Evolutionary conservation across 2,329 filamentous ascomycete species (phyloP).

Genomic region (Thielaviopsis populi): DNA sequence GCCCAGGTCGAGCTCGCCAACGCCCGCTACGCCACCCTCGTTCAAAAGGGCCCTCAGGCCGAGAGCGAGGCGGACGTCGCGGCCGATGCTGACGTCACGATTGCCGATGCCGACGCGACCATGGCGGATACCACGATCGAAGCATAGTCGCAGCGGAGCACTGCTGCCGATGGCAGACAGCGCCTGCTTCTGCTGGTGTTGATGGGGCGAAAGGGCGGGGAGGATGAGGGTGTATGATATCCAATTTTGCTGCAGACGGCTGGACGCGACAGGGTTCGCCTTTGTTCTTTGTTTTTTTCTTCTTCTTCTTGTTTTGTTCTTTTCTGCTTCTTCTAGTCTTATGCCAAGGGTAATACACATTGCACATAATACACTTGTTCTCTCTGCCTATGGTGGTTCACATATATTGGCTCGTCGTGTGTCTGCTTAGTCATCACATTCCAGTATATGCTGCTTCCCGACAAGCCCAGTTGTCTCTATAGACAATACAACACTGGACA

Average conservation of each 20-base stretch:
- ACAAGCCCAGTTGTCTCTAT: too few relatives aligned
- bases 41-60: slow-evolving; percentile 29
- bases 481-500: too few relatives aligned
- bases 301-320: slow-evolving; percentile 6
- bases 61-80: not conserved
- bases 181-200: not conserved
- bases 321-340: not conserved
- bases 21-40: slow-evolving; percentile 43
- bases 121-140: slow-evolving; percentile 18
- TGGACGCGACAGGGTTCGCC: not conserved
- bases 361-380: not conserved
- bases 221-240: slow-evolving; percentile 13
- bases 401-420: too few relatives aligned
- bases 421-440: too few relatives aligned
- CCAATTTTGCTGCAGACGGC: slow-evolving; percentile 3
- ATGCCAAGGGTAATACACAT: not conserved
- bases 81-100: slow-evolving; percentile 23
- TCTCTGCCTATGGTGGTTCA: too few relatives aligned
- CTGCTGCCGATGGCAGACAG: not conserved
- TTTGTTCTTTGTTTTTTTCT: slow-evolving; percentile 16
- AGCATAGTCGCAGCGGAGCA: not conserved
- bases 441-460: too few relatives aligned
- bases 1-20: slow-evolving; percentile 63
- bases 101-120: slow-evolving; percentile 20
- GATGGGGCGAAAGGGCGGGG: too few relatives aligned